Percentiles rank a stretch among this genome's conserved stretches.
phyloP scores from a whole-genome alignment of 768 basidiomycete species.

The Infundibulicybe gibba region DNA sequence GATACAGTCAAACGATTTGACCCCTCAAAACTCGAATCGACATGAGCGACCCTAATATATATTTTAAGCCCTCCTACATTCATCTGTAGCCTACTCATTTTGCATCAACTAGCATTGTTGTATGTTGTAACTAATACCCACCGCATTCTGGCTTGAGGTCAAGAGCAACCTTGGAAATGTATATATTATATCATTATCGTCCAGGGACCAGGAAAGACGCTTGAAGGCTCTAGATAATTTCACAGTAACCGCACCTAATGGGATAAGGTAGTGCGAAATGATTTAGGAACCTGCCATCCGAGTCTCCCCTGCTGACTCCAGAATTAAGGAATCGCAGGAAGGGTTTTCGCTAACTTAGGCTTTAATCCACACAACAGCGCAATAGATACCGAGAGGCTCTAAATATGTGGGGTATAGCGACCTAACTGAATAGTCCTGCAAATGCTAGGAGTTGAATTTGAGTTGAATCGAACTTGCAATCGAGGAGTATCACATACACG shows the following conservation, averaged over 20 bases:
- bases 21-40: slow-evolving; percentile 18
- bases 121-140: neutral
- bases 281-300: too few relatives aligned
- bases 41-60: neutral
- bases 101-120: neutral
- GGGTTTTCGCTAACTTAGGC: too few relatives aligned
- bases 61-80: neutral
- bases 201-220: too few relatives aligned
- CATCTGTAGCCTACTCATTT: neutral
- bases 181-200: too few relatives aligned
- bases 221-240: too few relatives aligned
- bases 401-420: slow-evolving; percentile 60
- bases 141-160: neutral
- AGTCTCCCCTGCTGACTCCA: too few relatives aligned
- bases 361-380: too few relatives aligned
- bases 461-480: slow-evolving; percentile 7
- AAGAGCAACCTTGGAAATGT: too few relatives aligned
- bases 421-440: slow-evolving; percentile 12
- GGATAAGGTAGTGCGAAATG: too few relatives aligned
- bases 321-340: too few relatives aligned
- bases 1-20: slow-evolving; percentile 75
- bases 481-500: slow-evolving; percentile 7
- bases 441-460: slow-evolving; percentile 6
- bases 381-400: slow-evolving; percentile 55
- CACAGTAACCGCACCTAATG: too few relatives aligned